Base-by-base conservation (phyloP, 805 yeast species). In the Yarrowia sp. region DNA sequence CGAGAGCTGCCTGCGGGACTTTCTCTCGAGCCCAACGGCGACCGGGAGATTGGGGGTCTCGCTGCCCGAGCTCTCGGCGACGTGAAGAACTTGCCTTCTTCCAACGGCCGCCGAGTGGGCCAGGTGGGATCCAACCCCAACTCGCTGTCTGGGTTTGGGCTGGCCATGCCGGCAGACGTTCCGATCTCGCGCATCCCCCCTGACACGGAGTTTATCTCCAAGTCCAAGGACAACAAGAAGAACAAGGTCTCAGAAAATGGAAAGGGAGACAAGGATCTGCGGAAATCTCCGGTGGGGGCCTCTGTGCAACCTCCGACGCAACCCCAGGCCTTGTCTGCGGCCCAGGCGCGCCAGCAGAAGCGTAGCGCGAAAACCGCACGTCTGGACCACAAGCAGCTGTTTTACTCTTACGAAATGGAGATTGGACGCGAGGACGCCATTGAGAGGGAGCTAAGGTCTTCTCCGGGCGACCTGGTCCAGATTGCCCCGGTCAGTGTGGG, bases 131-230 rank as follows among this genome's bases (percentile, higher is more conserved):
- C 64, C 14, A 42, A 42, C 33, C 24, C 40, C 63, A 55, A 55
- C 40, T 58, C 64, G 17, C 64, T 58, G 40, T 42, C 64, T 15
- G 64, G 64, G 40, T 58, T 58, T 33, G 64, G 64, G n/a, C 50
- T 58, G 40, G 64, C 49, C 33, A 58, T 58, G 64, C 64, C 64
- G 50, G 64, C 64, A 12, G 64, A 58, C 17, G 64, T 58, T 38
- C 64, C 64, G 33, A 58, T 58, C 50, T 58, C 64, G 50, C 64
- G 64, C 64, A 58, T 58, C 64, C 64, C 64, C 19, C 64, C 64
- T 12, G 64, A 58, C 36, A 58, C 64, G 33, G 64, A 58, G 40
- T 58, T 42, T 43, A 58, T 58, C 50, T 58, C 64, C 13, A 58
- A 58, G 40, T 2, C 49, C 50, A 58, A 43, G 33, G 50, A 42